A percentile compares a stretch with the other conserved stretches of the same genome.
phyloP scores from a whole-genome alignment of 2,329 filamentous ascomycete genomes.

The Leptographium radiaticola region DNA sequence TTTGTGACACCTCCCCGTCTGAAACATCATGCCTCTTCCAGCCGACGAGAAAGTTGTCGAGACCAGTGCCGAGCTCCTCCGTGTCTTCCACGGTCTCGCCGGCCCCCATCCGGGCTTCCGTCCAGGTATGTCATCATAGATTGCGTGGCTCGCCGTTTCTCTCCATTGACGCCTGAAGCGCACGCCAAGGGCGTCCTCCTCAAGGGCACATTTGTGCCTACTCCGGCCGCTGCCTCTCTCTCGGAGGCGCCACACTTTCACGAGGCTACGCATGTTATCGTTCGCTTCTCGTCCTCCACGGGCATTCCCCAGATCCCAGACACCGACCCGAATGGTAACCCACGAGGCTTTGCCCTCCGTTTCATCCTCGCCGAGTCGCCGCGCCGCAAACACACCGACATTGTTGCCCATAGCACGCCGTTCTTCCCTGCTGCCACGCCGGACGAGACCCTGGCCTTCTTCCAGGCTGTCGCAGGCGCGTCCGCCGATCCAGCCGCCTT shows the following conservation, averaged over 20 bases:
- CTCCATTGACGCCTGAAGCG: constrained; percentile 19
- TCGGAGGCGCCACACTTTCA: constrained; percentile 34
- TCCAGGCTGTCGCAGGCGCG: constrained; percentile 24
- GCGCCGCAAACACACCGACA: constrained; percentile 38
- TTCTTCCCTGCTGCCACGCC: constrained; percentile 39
- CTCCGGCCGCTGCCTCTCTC: constrained; percentile 26
- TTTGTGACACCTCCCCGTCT: too few relatives aligned
- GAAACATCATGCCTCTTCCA: constrained; percentile 28
- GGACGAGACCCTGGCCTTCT: constrained; percentile 36
- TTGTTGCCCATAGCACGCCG: constrained; percentile 37
- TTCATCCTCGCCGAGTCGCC: constrained; percentile 28
- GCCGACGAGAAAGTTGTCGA: constrained; percentile 24
- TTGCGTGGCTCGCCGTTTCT: background rate
- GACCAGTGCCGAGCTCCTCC: constrained; percentile 23
- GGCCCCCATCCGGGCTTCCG: constrained; percentile 26
- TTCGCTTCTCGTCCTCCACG: constrained; percentile 38
- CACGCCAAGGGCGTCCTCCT: constrained; percentile 41
- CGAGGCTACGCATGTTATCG: constrained; percentile 29
- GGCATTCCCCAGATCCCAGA: constrained; percentile 37
- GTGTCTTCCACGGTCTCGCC: constrained; percentile 23
- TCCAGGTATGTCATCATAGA: constrained; percentile 17
- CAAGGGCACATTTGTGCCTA: constrained; percentile 38
- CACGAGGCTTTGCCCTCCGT: constrained; percentile 33
- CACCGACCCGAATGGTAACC: constrained; percentile 30
- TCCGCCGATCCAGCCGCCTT: constrained; percentile 19